Conservation (phyloP, 768 basidiomycete genomes). For the Collybia mongolica region DNA sequence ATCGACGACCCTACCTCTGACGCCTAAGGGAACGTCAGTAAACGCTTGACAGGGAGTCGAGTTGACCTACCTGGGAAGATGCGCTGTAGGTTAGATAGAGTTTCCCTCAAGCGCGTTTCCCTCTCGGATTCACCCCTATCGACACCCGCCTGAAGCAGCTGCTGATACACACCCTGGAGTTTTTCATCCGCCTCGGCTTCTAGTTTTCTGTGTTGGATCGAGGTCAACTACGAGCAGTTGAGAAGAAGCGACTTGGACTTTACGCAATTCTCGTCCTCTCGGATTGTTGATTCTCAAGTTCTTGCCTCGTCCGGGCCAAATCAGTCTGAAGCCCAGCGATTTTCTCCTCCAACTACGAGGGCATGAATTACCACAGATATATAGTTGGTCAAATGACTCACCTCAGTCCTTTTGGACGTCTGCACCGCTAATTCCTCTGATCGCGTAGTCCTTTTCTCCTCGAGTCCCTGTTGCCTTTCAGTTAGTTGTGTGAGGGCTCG, state of each 20-base stretch:
- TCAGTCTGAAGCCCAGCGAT: constrained; percentile 56
- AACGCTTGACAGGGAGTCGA: background rate
- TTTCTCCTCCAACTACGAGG: constrained; percentile 57
- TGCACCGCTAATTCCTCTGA: constrained; percentile 50
- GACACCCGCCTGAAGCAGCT: constrained; percentile 87
- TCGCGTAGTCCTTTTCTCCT: constrained; percentile 56
- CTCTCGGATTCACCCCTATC: constrained; percentile 86
- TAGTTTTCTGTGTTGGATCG: constrained; percentile 57
- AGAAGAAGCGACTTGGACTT: constrained; percentile 19
- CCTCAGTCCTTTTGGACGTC: constrained; percentile 57
- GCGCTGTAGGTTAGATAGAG: constrained; percentile 75
- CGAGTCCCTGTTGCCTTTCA: constrained; percentile 67
- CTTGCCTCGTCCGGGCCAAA: constrained; percentile 64
- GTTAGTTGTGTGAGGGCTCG: constrained; percentile 64
- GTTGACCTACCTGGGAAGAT: constrained; percentile 77
- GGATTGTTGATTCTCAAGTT: constrained; percentile 82
- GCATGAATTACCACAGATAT: background rate
- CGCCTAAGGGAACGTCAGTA: constrained; percentile 48
- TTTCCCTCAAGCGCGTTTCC: constrained; percentile 84
- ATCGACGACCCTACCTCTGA: constrained; percentile 90
- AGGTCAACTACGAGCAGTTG: background rate
- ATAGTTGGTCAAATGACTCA: constrained; percentile 22
- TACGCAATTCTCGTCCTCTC: constrained; percentile 82
- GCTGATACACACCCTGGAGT: constrained; percentile 74
- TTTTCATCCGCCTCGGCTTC: constrained; percentile 94